phyloP scores from a whole-genome alignment of 2,329 filamentous ascomycete species.

The Ceratocystis papillata region DNA sequence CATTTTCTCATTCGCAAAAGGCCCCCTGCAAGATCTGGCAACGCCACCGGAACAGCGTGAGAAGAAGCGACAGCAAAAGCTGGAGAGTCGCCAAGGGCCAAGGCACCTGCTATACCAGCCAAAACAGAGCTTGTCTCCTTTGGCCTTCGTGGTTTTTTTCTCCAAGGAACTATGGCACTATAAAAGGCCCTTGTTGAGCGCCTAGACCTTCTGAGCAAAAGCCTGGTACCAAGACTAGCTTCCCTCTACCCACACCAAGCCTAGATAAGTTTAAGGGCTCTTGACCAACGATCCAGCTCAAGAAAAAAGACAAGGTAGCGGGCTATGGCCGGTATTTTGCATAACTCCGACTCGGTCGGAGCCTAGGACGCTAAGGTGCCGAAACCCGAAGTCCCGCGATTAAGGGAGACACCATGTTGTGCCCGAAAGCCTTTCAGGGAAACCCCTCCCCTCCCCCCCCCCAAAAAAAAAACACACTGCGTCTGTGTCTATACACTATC shows the following conservation, averaged over 20 bases:
- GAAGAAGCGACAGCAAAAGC: neutral
- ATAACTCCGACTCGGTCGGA: conserved; percentile 1
- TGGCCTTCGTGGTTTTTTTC: too few species aligned
- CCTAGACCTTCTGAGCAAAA: neutral
- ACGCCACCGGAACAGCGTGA: too few species aligned
- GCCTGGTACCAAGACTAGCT: neutral
- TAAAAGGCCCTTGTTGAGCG: neutral
- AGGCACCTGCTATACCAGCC: neutral
- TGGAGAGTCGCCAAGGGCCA: neutral
- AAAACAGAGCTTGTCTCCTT: neutral
- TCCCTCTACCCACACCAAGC: too few species aligned
- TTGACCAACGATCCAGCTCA: too few species aligned
- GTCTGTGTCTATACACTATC: too few species aligned
- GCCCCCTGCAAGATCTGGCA: neutral
- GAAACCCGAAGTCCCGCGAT: neutral
- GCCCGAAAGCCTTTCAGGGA: neutral
- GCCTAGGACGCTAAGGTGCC: neutral
- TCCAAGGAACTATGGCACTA: neutral
- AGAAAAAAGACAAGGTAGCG: neutral
- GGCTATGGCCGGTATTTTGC: neutral
- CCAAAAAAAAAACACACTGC: too few species aligned
- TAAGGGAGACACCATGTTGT: neutral
- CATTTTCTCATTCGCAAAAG: neutral
- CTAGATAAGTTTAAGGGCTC: neutral
- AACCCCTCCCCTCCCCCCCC: too few species aligned